A percentile compares a stretch with the other conserved stretches of the same genome.
These are phyloP conservation scores for Oryza coarctata DNA, from an alignment of 176 grass and related monocot species.

Conservation along the genomic window DNA sequence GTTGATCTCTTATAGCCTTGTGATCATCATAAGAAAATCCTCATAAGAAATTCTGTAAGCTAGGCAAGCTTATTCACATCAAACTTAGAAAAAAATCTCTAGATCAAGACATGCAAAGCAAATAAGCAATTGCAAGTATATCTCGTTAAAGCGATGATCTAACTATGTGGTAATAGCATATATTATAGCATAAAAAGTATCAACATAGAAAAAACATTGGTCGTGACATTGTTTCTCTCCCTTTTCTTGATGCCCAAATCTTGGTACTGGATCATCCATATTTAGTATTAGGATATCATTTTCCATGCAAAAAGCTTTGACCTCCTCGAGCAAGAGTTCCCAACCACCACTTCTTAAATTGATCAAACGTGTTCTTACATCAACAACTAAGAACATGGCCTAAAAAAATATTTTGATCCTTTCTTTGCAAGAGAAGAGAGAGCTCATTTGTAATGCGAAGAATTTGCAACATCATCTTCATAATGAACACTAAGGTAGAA, in stretches of 20 bases:
- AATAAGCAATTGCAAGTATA: background rate
- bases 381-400: background rate
- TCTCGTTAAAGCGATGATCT: background rate
- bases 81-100: no score
- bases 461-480: background rate
- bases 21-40: no score
- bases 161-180: background rate
- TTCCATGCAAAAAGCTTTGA: background rate
- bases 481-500: background rate
- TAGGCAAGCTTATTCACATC: no score
- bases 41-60: no score
- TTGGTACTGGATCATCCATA: background rate
- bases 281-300: background rate
- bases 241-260: no score
- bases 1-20: no score
- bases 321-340: background rate
- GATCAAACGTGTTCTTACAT: no score
- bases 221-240: no score
- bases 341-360: background rate
- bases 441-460: background rate
- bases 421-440: background rate
- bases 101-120: no score
- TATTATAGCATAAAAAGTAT: background rate
- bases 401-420: background rate
- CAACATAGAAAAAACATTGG: no score